Evolutionary conservation across 1,284 basidiomycete genomes (phyloP).

Genomic region (Rhizoctonia solani): DNA sequence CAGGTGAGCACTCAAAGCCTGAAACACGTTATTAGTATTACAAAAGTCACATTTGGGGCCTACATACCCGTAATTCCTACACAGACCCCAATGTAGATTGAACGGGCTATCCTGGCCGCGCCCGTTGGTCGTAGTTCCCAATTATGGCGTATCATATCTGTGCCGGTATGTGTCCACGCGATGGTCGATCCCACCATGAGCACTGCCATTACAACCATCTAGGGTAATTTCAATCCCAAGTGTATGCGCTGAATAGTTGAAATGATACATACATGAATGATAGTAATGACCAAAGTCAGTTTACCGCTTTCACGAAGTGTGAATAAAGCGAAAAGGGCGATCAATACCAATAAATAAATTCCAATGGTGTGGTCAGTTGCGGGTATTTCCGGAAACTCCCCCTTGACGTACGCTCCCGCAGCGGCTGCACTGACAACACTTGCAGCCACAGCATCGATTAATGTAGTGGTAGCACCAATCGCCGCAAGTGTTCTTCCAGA

Average conservation of each 20-base stretch:
- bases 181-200: constrained; percentile 56
- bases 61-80: constrained; percentile 61
- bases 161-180: constrained; percentile 58
- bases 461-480: constrained; percentile 60
- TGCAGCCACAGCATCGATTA: constrained; percentile 68
- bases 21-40: neutral
- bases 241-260: neutral
- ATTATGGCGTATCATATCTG: constrained; percentile 55
- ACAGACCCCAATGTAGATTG: constrained; percentile 66
- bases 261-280: constrained; percentile 56
- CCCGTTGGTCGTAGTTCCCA: constrained; percentile 52
- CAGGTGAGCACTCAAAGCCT: constrained; percentile 57
- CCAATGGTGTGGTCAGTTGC: constrained; percentile 57
- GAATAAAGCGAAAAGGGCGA: constrained; percentile 59
- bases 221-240: neutral
- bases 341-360: constrained; percentile 55
- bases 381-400: constrained; percentile 57
- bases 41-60: too few species aligned
- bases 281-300: constrained; percentile 59
- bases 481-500: constrained; percentile 64
- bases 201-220: constrained; percentile 60
- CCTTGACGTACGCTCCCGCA: constrained; percentile 63
- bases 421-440: constrained; percentile 71
- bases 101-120: constrained; percentile 46
- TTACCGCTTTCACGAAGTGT: constrained; percentile 66